Base-by-base conservation (phyloP, 2,329 filamentous ascomycete species). In the Keithomyces neogunnii region DNA sequence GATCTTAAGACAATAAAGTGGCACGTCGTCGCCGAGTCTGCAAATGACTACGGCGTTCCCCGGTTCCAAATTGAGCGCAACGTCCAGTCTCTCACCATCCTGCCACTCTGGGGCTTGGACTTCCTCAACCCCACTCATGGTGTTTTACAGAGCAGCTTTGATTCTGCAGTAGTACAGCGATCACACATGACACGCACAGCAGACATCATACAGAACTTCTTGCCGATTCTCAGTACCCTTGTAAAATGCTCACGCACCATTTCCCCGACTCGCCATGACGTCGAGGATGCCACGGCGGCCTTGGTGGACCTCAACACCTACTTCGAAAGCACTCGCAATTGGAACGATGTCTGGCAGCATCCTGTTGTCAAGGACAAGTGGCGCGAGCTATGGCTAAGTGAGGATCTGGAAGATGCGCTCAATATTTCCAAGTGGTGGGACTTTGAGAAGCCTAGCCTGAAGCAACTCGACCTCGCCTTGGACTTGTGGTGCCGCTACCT, bases 11-110 rank as follows among this genome's bases (percentile, higher is more conserved):
- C 43, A 32, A 45, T 45, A 26, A 45, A 31, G 26, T 45, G 43
- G 43, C 43, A 45, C 28, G 43, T 45, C 43, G 28, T 45, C 30
- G 43, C 43, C 13, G 43, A 45, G 43, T 45, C 43, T 6, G 43
- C 43, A 26, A 45, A 45, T 45, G 43, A 45, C 11, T 45, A 45
- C 26, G 43, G 43, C 13, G 43, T 45, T 45, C 43, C 43, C 9
- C 43, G 43, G 43, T 45, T 45, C 43, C 43, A 45, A 45, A 45
- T 45, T 45, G 43, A 45, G 13, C 43, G 43, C 7, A 45, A 45
- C 26, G 43, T 45, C 43, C 43, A 45, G 43, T 45, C 43, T 31
- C 43, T 45, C 5, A 45, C 43, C 2, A 45, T 45, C 5, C 30
- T 45, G 43, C 43, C 43, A 19, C 43, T 45, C 10, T 45, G 43